Conservation (phyloP, 257 asterid genomes). For the Coffea eugenioides region DNA sequence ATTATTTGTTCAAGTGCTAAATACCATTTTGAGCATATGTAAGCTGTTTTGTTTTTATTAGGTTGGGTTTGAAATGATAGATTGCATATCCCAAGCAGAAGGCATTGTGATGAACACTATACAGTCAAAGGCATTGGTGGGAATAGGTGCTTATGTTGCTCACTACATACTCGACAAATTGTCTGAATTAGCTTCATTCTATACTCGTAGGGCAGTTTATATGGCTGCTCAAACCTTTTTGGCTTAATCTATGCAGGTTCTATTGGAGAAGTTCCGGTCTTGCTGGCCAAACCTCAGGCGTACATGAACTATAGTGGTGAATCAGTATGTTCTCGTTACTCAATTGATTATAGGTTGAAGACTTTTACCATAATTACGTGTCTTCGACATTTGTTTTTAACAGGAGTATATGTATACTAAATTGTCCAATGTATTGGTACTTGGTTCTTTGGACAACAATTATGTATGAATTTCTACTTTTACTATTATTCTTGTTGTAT, state of each 20-base stretch:
- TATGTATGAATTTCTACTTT: not conserved
- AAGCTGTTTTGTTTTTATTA: constrained; percentile 20
- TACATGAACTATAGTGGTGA: constrained; percentile 97
- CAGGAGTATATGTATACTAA: not conserved
- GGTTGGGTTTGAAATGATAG: constrained; percentile 97
- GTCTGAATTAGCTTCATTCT: not conserved
- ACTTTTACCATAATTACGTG: not conserved
- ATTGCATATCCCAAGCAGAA: constrained; percentile 67
- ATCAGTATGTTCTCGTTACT: constrained; percentile 51
- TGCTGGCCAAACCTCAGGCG: constrained; percentile 90
- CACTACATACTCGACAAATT: not conserved
- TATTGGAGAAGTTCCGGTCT: constrained; percentile 79
- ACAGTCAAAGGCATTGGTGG: constrained; percentile 85
- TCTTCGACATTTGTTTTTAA: not conserved
- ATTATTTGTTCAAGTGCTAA: not conserved
- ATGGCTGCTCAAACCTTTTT: constrained; percentile 9
- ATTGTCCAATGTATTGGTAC: not conserved
- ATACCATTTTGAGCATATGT: not conserved
- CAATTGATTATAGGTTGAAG: not conserved
- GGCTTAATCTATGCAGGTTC: constrained; percentile 58
- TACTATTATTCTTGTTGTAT: not conserved
- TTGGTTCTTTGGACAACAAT: not conserved
- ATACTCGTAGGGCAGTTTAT: not conserved
- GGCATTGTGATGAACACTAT: constrained; percentile 86
- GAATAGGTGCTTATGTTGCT: constrained; percentile 62